These are phyloP conservation scores for Lyophyllum shimeji DNA, from an alignment of 768 basidiomycete genomes.

Conservation along the genomic window DNA sequence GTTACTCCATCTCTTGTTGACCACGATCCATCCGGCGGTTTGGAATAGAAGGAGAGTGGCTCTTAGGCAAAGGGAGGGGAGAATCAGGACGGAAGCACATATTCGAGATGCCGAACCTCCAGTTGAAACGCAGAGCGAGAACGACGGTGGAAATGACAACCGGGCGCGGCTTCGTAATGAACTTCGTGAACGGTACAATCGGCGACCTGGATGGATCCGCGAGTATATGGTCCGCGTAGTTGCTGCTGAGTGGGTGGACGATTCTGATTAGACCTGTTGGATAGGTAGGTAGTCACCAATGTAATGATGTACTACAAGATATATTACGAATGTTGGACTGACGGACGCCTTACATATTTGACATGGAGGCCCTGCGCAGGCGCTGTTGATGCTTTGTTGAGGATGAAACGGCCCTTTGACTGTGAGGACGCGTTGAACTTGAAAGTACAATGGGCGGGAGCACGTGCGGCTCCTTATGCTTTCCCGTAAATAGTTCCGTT, in stretches of 20 bases:
- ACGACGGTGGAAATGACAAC: conserved; percentile 22
- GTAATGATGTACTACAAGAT: conserved; percentile 20
- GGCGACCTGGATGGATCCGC: conserved; percentile 60
- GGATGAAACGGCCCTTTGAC: conserved; percentile 13
- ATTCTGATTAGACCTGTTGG: conserved; percentile 43
- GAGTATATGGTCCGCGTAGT: conserved; percentile 66
- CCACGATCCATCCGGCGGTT: conserved; percentile 71
- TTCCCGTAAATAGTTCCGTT: conserved; percentile 3
- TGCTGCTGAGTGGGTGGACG: conserved; percentile 68
- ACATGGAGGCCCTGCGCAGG: neutral
- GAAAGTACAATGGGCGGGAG: conserved; percentile 11
- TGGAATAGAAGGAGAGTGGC: conserved; percentile 66
- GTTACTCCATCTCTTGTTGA: conserved; percentile 55
- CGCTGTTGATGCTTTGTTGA: conserved; percentile 12
- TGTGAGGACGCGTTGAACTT: neutral
- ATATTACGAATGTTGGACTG: neutral
- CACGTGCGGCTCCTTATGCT: conserved; percentile 14
- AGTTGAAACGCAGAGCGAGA: conserved; percentile 28
- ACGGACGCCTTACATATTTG: conserved; percentile 2
- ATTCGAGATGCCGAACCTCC: conserved; percentile 34
- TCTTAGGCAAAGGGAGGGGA: conserved; percentile 63
- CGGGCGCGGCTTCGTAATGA: conserved; percentile 40
- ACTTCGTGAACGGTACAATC: conserved; percentile 47
- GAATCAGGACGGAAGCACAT: conserved; percentile 65
- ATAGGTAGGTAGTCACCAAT: conserved; percentile 14